Percentiles rank a stretch among this genome's conserved stretches.
These are phyloP conservation scores for Stephania japonica DNA, from an alignment of 164 flowering plant species.

Conservation along the genomic window DNA sequence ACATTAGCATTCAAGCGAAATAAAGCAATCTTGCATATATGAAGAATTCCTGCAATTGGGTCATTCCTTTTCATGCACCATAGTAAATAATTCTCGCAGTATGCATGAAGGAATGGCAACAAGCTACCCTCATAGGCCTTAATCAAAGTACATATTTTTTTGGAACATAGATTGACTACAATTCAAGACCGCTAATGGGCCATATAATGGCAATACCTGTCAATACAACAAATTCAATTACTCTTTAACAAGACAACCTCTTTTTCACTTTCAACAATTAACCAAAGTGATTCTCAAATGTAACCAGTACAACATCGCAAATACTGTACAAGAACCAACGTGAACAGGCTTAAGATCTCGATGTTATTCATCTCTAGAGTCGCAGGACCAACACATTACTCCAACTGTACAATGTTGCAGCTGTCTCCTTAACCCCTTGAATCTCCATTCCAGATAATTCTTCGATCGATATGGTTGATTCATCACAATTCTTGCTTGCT, in stretches of 20 bases:
- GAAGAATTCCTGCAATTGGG: not conserved
- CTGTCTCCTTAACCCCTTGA: constrained; percentile 11
- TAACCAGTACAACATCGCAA: constrained; percentile 1
- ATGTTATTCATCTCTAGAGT: constrained; percentile 14
- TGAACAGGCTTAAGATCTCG: constrained; percentile 10
- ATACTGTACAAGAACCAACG: constrained; percentile 6
- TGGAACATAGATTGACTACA: not conserved
- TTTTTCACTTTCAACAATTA: constrained; percentile 6
- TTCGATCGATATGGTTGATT: not conserved
- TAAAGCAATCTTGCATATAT: not conserved
- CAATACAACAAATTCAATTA: not conserved
- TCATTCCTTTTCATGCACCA: not conserved
- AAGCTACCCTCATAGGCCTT: not conserved
- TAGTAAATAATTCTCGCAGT: not conserved
- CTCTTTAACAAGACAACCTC: constrained; percentile 5
- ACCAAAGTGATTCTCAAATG: constrained; percentile 3
- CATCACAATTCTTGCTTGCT: not conserved
- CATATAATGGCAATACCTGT: not conserved
- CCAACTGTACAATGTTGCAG: constrained; percentile 16
- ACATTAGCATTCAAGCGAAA: not conserved
- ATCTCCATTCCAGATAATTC: not conserved
- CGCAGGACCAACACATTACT: constrained; percentile 17
- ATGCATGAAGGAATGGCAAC: not conserved
- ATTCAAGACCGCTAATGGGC: not conserved
- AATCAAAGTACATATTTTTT: not conserved